Evolutionary conservation across 2,329 filamentous ascomycete genomes (phyloP).

Genomic region (Myriangium duriaei): DNA sequence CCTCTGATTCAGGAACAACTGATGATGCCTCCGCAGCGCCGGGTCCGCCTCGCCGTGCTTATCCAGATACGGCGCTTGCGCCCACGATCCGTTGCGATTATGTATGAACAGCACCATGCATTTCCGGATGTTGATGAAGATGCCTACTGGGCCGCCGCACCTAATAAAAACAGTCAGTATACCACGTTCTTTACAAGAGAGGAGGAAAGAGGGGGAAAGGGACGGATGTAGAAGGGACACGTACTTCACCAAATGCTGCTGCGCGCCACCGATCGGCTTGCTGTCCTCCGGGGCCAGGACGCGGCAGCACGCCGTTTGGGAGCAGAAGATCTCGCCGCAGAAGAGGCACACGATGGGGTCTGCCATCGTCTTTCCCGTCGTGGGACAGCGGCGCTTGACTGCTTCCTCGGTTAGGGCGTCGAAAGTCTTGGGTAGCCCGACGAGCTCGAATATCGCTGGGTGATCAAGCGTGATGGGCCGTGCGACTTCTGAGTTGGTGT

Average conservation of each 20-base stretch:
- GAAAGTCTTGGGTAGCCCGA: conserved; percentile 83
- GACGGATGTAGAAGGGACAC: too few relatives aligned
- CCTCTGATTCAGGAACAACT: conserved; percentile 85
- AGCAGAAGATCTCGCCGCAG: conserved; percentile 94
- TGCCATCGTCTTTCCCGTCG: conserved; percentile 77
- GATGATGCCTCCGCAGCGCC: conserved; percentile 72
- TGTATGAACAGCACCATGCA: conserved; percentile 85
- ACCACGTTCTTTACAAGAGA: conserved; percentile 24
- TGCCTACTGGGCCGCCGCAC: conserved; percentile 78
- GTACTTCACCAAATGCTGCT: conserved; percentile 79
- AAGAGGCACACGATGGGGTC: conserved; percentile 89
- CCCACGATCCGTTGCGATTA: conserved; percentile 68
- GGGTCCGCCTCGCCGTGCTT: conserved; percentile 90
- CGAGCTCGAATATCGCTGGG: conserved; percentile 84
- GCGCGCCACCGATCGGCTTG: conserved; percentile 59
- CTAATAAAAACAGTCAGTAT: conserved; percentile 6
- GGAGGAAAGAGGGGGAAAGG: conserved; percentile 3
- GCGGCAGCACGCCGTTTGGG: conserved; percentile 83
- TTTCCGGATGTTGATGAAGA: conserved; percentile 95
- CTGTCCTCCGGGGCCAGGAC: too few relatives aligned
- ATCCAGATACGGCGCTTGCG: conserved; percentile 84
- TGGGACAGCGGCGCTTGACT: conserved; percentile 70
- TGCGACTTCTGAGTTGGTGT: conserved; percentile 22
- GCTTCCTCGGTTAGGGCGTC: conserved; percentile 88
- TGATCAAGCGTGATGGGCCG: conserved; percentile 49